Base-by-base conservation (phyloP, 2,329 filamentous ascomycete species). In the Kalmusia sp. region DNA sequence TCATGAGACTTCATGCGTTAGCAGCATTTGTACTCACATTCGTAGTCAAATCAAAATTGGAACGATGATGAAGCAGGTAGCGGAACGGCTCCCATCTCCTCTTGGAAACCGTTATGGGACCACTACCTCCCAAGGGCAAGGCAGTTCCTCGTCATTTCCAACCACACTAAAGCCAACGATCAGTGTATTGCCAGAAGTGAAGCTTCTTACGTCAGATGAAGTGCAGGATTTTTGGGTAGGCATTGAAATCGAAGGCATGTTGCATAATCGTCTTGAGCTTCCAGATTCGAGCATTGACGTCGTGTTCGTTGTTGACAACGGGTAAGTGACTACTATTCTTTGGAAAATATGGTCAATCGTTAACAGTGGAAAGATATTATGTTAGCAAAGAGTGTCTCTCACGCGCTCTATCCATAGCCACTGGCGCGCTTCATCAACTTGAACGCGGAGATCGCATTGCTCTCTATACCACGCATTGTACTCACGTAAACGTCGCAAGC, bases 221-320 rank as follows among this genome's bases (percentile, higher is more conserved):
- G 27, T 51, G 7, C 59, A 69, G 51, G 59, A 69, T 2, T 52
- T 74, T 21, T 66, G 63, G 55, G 57, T 71, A n/a, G 63, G 68
- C 11, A 54, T 75, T 4, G 70, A 74, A 38, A 51, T 71, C 5
- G 63, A 69, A 38, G 70, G 67, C 9, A 57, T 62, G 9, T 48
- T 68, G 4, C 60, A 71, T 51, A 64, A 68, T 28, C 58, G 59
- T 4, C 54, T 49, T 14, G 12, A 49, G 22, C 56, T 65, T 31
- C 38, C 45, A 6, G 51, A 67, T 22, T 43, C 49, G 3, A 55
- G 53, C 6, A 55, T 76, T 15, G 72, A 76, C 57, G 52, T 75
- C 4, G 55, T 74, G 5, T 62, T 76, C 19, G 53, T 77, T 17
- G 57, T 77, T 28, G 73, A 77, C 52, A 76, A 75, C 45, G 69